phyloP scores from a whole-genome alignment of 441 rosid species.

The Flueggea neowawraea region DNA sequence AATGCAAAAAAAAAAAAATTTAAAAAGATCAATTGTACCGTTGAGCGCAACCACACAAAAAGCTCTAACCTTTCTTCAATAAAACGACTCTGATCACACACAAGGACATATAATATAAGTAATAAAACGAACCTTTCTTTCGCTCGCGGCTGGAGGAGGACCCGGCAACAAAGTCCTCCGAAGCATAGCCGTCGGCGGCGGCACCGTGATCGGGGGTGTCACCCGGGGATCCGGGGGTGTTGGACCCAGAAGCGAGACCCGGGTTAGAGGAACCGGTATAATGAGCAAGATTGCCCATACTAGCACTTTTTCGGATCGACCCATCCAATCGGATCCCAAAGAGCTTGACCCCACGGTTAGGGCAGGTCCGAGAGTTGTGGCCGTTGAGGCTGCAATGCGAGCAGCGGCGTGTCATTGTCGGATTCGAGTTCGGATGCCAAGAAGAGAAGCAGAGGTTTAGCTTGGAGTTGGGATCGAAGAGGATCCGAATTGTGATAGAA shows the following conservation, averaged over 20 bases:
- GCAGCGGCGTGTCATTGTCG: constrained; percentile 75
- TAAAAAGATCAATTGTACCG: too few species aligned
- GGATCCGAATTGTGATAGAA: too few species aligned
- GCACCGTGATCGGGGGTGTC: constrained; percentile 57
- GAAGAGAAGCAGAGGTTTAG: too few species aligned
- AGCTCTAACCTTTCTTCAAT: not conserved
- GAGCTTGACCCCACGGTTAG: constrained; percentile 70
- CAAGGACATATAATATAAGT: not conserved
- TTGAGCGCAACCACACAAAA: not conserved
- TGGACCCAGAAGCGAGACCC: constrained; percentile 37
- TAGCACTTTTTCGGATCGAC: constrained; percentile 92
- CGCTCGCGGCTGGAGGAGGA: constrained; percentile 70
- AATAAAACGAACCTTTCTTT: constrained; percentile 58
- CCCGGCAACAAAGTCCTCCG: constrained; percentile 82
- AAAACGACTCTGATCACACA: not conserved
- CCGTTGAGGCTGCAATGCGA: constrained; percentile 98
- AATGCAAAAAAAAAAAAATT: too few species aligned
- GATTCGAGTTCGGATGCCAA: too few species aligned
- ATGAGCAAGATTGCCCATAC: constrained; percentile 80
- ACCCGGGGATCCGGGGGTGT: constrained; percentile 62
- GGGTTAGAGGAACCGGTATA: constrained; percentile 56
- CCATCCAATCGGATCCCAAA: constrained; percentile 95
- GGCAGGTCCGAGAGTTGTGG: constrained; percentile 89
- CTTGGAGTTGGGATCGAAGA: too few species aligned
- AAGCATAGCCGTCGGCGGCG: constrained; percentile 57